Base-by-base conservation (phyloP, 257 asterid genomes). In the Anisodus tanguticus region DNA sequence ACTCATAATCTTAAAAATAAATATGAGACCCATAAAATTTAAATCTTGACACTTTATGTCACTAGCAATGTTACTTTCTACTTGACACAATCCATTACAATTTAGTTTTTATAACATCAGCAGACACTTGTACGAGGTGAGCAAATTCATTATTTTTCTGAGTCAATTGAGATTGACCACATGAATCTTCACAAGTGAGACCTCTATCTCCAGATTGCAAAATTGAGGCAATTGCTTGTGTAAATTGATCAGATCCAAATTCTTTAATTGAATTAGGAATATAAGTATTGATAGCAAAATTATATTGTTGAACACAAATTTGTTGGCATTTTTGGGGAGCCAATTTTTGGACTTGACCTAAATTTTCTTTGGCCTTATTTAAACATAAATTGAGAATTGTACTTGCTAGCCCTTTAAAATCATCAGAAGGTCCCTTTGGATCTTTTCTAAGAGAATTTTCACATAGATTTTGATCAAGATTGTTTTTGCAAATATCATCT, bases 161-260 rank as follows among this genome's bases (percentile, higher is more conserved):
- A 19, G 39, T 72, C 8, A 72, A 49, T 22, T 72, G 80, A 10
- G 60, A 72, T 19, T 49, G 10, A 3, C 80, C 80, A 47, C 80
- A 72, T 72, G 80, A 72, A 72, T 72, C 80, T 47, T 72, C 80
- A 72, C 80, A 72, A 72, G 80, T 72, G 5, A 72, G 60, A 72
- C 43, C 80, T 72, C 19, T 72, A 47, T 72, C 80, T 19, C 80
- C 80, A 19, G 80, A 22, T 12, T 72, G 80, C 80, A 74, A 72
- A 72, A 72, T 72, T 5, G 80, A 72, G 0, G 39, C 41, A 47
- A 3, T 11, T 72, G 80, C 59, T 72, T 72, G 60, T 72, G 80
- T 1, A 47, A 72, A 72, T 72, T 72, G 80, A 72, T 51, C 13
- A 47, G 60, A 72, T 47, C 39, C 59, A 3, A 47, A 11, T 72